phyloP scores from a whole-genome alignment of 2,329 filamentous ascomycete species.

The Leptographium procerum region DNA sequence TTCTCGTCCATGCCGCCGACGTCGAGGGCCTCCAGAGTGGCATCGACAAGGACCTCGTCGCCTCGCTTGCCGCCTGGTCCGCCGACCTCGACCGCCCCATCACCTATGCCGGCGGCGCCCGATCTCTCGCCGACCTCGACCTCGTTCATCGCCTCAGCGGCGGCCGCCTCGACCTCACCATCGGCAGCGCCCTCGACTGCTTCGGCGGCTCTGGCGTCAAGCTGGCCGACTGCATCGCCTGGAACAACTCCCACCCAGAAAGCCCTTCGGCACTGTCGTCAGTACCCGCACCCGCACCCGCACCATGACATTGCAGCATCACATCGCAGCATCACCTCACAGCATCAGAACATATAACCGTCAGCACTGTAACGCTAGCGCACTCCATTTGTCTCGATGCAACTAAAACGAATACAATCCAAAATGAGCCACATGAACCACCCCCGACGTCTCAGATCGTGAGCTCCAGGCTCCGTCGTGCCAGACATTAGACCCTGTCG shows the following conservation, averaged over 20 bases:
- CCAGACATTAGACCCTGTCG: conserved; percentile 4
- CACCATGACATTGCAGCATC: no score
- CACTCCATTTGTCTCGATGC: conserved; percentile 4
- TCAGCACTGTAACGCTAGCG: background rate
- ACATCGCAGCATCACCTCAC: no score
- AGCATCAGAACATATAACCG: no score
- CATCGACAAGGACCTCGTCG: conserved; percentile 76
- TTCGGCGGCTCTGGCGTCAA: conserved; percentile 83
- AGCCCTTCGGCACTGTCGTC: background rate
- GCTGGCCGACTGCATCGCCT: conserved; percentile 79
- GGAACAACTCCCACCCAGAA: conserved; percentile 48
- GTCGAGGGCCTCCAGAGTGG: conserved; percentile 89
- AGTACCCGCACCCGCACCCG: no score
- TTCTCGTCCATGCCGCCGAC: conserved; percentile 93
- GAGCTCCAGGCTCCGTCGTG: conserved; percentile 10
- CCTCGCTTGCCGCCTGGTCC: conserved; percentile 71
- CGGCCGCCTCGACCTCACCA: conserved; percentile 83
- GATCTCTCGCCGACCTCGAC: conserved; percentile 70
- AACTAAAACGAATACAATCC: conserved; percentile 8
- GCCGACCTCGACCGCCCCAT: conserved; percentile 56
- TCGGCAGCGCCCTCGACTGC: conserved; percentile 90
- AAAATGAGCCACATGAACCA: conserved; percentile 6
- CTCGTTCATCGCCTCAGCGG: conserved; percentile 66
- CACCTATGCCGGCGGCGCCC: conserved; percentile 92
- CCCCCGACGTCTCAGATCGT: background rate